These are phyloP conservation scores for Vitis riparia DNA, from an alignment of 164 flowering plant genomes.

Conservation along the genomic window DNA sequence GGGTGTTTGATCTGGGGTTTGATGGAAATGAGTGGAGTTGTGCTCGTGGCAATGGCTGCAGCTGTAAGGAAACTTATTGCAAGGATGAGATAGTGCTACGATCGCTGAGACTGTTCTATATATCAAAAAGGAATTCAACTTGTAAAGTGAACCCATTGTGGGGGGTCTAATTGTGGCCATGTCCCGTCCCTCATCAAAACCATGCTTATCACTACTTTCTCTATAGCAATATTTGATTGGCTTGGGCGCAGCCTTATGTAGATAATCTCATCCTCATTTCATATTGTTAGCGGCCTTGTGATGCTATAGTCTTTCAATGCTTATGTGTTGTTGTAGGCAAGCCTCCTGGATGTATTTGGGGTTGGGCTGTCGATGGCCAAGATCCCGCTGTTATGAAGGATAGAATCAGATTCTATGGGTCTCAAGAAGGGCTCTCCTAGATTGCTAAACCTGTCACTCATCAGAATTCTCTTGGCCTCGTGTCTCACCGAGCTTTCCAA, in stretches of 20 bases:
- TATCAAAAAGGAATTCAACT: conserved; percentile 25
- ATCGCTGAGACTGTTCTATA: conserved; percentile 81
- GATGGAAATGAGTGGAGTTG: conserved; percentile 73
- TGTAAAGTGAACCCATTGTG: too few relatives aligned
- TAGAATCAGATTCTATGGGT: conserved; percentile 45
- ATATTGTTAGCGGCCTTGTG: conserved; percentile 41
- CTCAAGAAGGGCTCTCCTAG: conserved; percentile 53
- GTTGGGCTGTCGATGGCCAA: conserved; percentile 49
- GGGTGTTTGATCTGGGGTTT: too few relatives aligned
- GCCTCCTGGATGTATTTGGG: conserved; percentile 65
- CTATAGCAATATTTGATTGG: conserved; percentile 29
- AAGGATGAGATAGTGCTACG: conserved; percentile 99
- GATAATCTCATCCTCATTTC: conserved; percentile 42
- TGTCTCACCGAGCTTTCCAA: conserved; percentile 29
- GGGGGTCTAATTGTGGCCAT: too few relatives aligned
- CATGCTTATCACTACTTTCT: too few relatives aligned
- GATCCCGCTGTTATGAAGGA: conserved; percentile 34
- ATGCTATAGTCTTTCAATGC: conserved; percentile 69
- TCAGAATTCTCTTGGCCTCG: conserved; percentile 40
- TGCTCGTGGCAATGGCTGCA: conserved; percentile 80
- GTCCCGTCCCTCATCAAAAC: too few relatives aligned
- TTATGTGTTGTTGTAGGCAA: conserved; percentile 45
- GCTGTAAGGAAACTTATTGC: conserved; percentile 83
- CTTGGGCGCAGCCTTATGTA: conserved; percentile 61
- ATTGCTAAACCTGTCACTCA: conserved; percentile 52